phyloP scores from a whole-genome alignment of 228 moss, liverwort and hornwort species.

The Sphagnum magellanicum region DNA sequence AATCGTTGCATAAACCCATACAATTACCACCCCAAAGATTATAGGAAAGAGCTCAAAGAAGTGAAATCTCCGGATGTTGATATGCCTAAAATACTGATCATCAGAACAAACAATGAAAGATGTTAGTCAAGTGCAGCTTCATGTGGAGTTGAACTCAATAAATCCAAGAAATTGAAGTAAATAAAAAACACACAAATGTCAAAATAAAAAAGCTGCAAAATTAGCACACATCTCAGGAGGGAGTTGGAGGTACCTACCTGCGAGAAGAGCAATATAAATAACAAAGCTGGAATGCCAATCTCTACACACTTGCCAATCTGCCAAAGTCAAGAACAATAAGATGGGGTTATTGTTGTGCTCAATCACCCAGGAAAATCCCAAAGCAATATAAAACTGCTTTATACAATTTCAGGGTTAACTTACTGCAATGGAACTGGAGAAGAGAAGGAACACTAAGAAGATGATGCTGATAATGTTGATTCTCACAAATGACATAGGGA shows the following conservation, averaged over 20 bases:
- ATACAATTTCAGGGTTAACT: too few relatives aligned
- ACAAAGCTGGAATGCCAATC: constrained; percentile 56
- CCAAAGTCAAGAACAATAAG: neutral
- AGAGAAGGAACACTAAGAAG: too few relatives aligned
- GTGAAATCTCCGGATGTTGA: constrained; percentile 38
- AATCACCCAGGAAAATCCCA: too few relatives aligned
- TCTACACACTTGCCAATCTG: constrained; percentile 74
- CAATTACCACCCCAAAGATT: constrained; percentile 53
- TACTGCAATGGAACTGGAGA: too few relatives aligned
- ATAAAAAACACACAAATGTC: neutral
- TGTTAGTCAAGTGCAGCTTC: neutral
- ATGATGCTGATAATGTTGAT: too few relatives aligned
- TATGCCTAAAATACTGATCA: constrained; percentile 66
- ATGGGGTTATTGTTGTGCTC: neutral
- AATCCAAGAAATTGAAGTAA: neutral
- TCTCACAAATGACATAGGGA: too few relatives aligned
- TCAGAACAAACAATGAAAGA: neutral
- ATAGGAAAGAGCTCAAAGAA: constrained; percentile 83
- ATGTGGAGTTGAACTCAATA: neutral
- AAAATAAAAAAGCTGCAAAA: too few relatives aligned
- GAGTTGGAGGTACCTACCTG: constrained; percentile 24
- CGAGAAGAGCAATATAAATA: constrained; percentile 44
- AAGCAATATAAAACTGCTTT: too few relatives aligned
- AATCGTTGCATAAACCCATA: constrained; percentile 81
- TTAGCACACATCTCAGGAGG: neutral